Conservation (phyloP, 495 filamentous ascomycete species). For the Staphylotrichum longicolle region DNA sequence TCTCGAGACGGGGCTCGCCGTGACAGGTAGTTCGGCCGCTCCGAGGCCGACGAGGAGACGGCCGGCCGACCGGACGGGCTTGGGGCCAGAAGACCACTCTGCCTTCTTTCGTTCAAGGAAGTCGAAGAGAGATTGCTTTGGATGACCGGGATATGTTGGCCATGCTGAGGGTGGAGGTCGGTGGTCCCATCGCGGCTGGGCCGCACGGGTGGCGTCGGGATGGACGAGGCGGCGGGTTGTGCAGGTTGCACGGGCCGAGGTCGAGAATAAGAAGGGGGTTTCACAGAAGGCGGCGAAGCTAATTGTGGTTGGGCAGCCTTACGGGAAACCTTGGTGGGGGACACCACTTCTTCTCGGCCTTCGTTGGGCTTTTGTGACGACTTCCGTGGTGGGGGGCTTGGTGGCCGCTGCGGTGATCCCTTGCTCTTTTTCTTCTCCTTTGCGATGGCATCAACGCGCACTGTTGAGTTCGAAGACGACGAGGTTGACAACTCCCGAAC, state of each 20-base stretch:
- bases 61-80: constrained; percentile 33
- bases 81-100: constrained; percentile 40
- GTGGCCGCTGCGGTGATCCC: constrained; percentile 49
- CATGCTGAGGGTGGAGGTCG: constrained; percentile 55
- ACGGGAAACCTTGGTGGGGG: constrained; percentile 33
- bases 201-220: constrained; percentile 51
- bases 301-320: constrained; percentile 32
- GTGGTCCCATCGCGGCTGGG: constrained; percentile 82
- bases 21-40: constrained; percentile 26
- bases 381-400: constrained; percentile 62
- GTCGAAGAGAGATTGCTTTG: constrained; percentile 68
- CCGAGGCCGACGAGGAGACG: constrained; percentile 32
- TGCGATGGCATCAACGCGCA: constrained; percentile 45
- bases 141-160: constrained; percentile 65
- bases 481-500: constrained; percentile 63
- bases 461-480: constrained; percentile 58
- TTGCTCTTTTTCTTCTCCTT: constrained; percentile 48
- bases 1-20: constrained; percentile 39
- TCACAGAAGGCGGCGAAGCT: constrained; percentile 37
- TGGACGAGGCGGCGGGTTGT: constrained; percentile 34
- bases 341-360: constrained; percentile 36
- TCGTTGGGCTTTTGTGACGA: constrained; percentile 58
- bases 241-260: constrained; percentile 28
- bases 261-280: constrained; percentile 32
- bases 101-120: constrained; percentile 45